Evolutionary conservation across 768 basidiomycete species (phyloP).

Genomic region (Leucosporidium yakuticum): DNA sequence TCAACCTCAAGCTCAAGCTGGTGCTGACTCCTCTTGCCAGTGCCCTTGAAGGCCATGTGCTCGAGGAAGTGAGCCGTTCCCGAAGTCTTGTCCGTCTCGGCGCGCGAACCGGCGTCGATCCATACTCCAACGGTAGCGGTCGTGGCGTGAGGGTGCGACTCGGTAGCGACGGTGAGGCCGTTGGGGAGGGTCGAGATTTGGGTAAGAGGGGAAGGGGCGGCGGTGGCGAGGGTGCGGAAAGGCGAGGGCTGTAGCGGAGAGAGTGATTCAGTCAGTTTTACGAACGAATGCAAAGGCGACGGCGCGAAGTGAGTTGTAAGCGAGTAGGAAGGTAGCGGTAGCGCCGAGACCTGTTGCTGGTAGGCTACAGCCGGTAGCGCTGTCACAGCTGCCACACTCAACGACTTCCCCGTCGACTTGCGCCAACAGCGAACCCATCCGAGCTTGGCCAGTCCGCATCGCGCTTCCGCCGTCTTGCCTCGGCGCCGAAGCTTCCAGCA

Average conservation of each 20-base stretch:
- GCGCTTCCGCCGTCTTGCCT: too few relatives aligned
- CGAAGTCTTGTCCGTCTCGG: constrained; percentile 89
- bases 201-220: constrained; percentile 59
- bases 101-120: constrained; percentile 97
- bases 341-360: too few relatives aligned
- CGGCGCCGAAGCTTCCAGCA: too few relatives aligned
- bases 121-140: constrained; percentile 99
- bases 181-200: constrained; percentile 88
- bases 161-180: constrained; percentile 73
- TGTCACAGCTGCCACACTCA: too few relatives aligned
- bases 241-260: constrained; percentile 13
- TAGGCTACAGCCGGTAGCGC: too few relatives aligned
- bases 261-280: neutral
- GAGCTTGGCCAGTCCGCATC: too few relatives aligned
- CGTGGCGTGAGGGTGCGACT: constrained; percentile 53
- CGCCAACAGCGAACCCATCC: too few relatives aligned
- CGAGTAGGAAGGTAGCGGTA: too few relatives aligned
- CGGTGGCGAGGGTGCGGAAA: constrained; percentile 45
- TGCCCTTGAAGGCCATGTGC: constrained; percentile 98
- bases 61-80: constrained; percentile 99
- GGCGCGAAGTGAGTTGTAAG: too few relatives aligned
- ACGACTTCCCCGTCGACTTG: too few relatives aligned
- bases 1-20: constrained; percentile 93
- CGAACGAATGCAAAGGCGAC: too few relatives aligned
- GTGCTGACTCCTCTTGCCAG: constrained; percentile 77